Conservation (phyloP, 148 eudicot genomes). For the Cornus suecica region DNA sequence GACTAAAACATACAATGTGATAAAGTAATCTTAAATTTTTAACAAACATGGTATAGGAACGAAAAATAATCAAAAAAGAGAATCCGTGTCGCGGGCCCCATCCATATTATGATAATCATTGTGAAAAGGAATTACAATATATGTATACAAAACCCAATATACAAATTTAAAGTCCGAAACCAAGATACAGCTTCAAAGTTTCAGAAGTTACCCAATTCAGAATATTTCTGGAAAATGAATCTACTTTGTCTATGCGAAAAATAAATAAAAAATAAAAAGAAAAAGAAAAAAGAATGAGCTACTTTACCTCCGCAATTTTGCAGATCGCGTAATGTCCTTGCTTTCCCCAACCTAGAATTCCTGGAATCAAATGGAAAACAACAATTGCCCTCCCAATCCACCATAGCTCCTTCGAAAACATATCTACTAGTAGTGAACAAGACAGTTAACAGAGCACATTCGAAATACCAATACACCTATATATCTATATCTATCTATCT, state of each 20-base stretch:
- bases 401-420: constrained; percentile 24
- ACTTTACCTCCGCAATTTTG: constrained; percentile 67
- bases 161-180: background rate
- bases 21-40: too few species aligned
- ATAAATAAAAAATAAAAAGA: too few species aligned
- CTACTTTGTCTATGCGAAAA: constrained; percentile 57
- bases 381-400: constrained; percentile 34
- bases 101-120: too few species aligned
- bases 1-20: too few species aligned
- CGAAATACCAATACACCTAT: background rate
- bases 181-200: too few species aligned
- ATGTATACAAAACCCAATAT: background rate
- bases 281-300: background rate
- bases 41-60: too few species aligned
- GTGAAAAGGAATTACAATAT: background rate
- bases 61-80: too few species aligned
- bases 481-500: too few species aligned
- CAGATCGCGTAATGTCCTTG: constrained; percentile 69
- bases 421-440: constrained; percentile 14
- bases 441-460: background rate
- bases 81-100: too few species aligned
- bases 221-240: background rate
- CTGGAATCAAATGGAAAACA: constrained; percentile 43
- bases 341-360: constrained; percentile 67
- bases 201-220: constrained; percentile 1